Conservation (phyloP, 2,329 filamentous ascomycete genomes). For the Ophiostoma populinum region DNA sequence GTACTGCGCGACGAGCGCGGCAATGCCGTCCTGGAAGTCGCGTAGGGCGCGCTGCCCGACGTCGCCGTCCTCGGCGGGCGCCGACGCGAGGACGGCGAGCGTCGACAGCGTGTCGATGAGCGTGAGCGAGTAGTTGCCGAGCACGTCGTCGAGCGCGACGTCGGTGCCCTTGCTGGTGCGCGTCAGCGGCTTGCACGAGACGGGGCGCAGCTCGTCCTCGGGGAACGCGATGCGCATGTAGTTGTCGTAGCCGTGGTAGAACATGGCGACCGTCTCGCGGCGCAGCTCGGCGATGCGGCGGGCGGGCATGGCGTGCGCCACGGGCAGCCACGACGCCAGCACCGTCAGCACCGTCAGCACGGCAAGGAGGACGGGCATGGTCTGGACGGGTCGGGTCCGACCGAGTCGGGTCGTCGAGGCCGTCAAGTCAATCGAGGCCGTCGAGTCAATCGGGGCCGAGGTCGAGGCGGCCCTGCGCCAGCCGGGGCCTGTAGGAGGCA, state of each 20-base stretch:
- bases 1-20: constrained; percentile 62
- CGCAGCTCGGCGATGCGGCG: constrained; percentile 37
- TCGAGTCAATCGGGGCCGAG: constrained; percentile 3
- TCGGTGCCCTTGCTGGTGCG: constrained; percentile 70
- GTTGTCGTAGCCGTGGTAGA: constrained; percentile 92
- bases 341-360: constrained; percentile 14
- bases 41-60: constrained; percentile 43
- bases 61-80: constrained; percentile 35
- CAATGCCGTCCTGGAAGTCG: constrained; percentile 68
- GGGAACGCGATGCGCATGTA: constrained; percentile 92
- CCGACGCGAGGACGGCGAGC: constrained; percentile 76
- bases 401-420: not conserved
- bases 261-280: constrained; percentile 55
- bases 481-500: constrained; percentile 20
- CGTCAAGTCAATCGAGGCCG: too few relatives aligned
- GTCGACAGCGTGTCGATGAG: constrained; percentile 91
- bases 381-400: not conserved
- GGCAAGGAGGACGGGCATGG: not conserved
- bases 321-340: constrained; percentile 22
- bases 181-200: constrained; percentile 69
- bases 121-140: constrained; percentile 93
- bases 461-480: not conserved
- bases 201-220: constrained; percentile 81
- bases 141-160: constrained; percentile 80
- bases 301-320: constrained; percentile 33